Conservation (phyloP, 306 rosid genomes). For the Cicer yamashitae region DNA sequence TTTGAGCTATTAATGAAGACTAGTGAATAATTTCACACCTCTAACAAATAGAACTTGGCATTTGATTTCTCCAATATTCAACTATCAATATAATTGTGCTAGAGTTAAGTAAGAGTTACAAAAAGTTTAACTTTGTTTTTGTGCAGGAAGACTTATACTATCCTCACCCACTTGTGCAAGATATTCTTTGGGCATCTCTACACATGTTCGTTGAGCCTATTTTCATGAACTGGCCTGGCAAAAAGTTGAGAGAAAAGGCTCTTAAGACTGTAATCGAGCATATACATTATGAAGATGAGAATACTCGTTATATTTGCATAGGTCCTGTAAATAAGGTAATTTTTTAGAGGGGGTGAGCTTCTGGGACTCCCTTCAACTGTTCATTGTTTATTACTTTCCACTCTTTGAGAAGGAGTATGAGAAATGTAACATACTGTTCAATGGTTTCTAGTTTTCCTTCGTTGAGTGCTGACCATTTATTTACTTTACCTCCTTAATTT, state of each 20-base stretch:
- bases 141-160: constrained; percentile 89
- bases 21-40: constrained; percentile 29
- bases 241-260: constrained; percentile 84
- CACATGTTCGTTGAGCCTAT: constrained; percentile 74
- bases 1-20: background rate
- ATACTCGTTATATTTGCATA: constrained; percentile 92
- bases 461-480: constrained; percentile 11
- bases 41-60: constrained; percentile 18
- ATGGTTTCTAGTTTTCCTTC: constrained; percentile 24
- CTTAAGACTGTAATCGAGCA: constrained; percentile 67
- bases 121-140: constrained; percentile 43
- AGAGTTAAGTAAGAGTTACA: constrained; percentile 22
- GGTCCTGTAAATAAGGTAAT: constrained; percentile 94
- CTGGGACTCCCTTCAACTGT: constrained; percentile 15
- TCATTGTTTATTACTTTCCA: constrained; percentile 36
- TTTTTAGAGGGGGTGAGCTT: constrained; percentile 35
- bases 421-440: constrained; percentile 6
- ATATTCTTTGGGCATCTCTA: constrained; percentile 83
- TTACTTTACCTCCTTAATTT: constrained; percentile 39
- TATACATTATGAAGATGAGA: constrained; percentile 92
- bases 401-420: constrained; percentile 30
- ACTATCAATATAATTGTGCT: constrained; percentile 40
- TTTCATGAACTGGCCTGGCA: constrained; percentile 86
- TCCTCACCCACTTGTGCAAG: constrained; percentile 88
- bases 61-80: constrained; percentile 38